A percentile compares a stretch with the other conserved stretches of the same genome.
Conservation (phyloP, 2,329 filamentous ascomycete species). For the Nemania sp. region DNA sequence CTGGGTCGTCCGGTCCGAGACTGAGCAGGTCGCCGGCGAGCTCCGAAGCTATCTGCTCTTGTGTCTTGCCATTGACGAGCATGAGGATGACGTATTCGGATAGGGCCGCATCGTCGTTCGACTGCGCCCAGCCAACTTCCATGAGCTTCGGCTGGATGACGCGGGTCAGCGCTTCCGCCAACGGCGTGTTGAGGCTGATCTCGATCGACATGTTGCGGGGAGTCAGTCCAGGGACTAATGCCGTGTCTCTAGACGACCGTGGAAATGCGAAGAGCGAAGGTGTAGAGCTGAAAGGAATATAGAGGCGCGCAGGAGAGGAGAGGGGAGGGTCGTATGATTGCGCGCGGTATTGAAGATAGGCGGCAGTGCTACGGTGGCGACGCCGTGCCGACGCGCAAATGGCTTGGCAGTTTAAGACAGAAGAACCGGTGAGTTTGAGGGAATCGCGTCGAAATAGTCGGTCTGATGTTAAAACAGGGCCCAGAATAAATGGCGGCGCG, state of each 20-base stretch:
- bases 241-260: neutral
- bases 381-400: constrained; percentile 24
- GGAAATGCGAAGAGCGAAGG: neutral
- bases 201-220: constrained; percentile 71
- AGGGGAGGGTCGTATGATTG: constrained; percentile 7
- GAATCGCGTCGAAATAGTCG: neutral
- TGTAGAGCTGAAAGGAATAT: neutral
- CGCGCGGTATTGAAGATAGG: constrained; percentile 8
- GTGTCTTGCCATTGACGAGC: constrained; percentile 92
- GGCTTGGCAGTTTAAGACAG: neutral
- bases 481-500: neutral
- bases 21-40: constrained; percentile 85
- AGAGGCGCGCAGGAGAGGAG: constrained; percentile 7
- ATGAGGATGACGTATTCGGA: constrained; percentile 97
- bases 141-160: constrained; percentile 89
- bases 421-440: neutral
- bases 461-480: neutral
- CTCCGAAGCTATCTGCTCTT: constrained; percentile 85
- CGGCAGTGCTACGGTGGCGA: constrained; percentile 17
- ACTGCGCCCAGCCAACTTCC: constrained; percentile 86
- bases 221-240: neutral
- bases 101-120: constrained; percentile 71
- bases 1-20: constrained; percentile 79
- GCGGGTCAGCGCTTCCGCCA: constrained; percentile 80
- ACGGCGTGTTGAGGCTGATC: constrained; percentile 74